Evolutionary conservation across 352 stramenopile genomes (phyloP), one percentile per base, ranked within the genome.

Genomic region (Lagenidium sp.): DNA sequence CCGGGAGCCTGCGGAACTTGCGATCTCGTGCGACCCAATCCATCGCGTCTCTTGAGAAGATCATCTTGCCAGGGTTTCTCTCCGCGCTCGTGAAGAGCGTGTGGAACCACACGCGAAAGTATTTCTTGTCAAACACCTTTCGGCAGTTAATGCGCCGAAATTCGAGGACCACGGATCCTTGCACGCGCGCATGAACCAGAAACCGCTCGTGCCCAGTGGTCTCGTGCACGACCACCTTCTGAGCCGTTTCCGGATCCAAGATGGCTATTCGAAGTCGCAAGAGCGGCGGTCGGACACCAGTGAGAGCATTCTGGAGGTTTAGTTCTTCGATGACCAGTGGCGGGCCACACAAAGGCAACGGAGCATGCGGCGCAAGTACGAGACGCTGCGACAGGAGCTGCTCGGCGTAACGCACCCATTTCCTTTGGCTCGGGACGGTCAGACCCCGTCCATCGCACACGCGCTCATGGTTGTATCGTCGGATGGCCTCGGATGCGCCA

Each of bases 81-180:
- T 76, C 63, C 50, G 41, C 52, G 53, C 2, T 37, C 15, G 43
- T 76, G 28, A 81, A 75, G 22, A 65, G 56, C 7, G 75, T 83
- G 57, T 81, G 70, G 54, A 87, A 85, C 75, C 75, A 87, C 20
- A 85, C 44, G 41, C 81, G 82, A 36, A 87, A 82, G 46, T 87
- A 60, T 25, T 83, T 83, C n/a, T 53, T 52, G 24, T 57, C 40
- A 43, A 75, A 55, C 38, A 65, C 82, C 23, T 68, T 56, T 15
- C 50, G 57, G 10, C 50, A 63, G 4, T 51, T 48, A 4, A 68
- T 32, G 23, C 59, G 55, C 31, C 64, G 73, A 47, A 85, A 83
- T 45, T 87, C 75, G 19, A 87, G 31, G 50, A 74, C 38, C 18
- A 87, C 57, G 35, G 68, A 76, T 18, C 75, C 71, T 29, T 59